Evolutionary conservation across 192 early-diverging fungal genomes (phyloP).

Genomic region (Coemansia asiatica): DNA sequence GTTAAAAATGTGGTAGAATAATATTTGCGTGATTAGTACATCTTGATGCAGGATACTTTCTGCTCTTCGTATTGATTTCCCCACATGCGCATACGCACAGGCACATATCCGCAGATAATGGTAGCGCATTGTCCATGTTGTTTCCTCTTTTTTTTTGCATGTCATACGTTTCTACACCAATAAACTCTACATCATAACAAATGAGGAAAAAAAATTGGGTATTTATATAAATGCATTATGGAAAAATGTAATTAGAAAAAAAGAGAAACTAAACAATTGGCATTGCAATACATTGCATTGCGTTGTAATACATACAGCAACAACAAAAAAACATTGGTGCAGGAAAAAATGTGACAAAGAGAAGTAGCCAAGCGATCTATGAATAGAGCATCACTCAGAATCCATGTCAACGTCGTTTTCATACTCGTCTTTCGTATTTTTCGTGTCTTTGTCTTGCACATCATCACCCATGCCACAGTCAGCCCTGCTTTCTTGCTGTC

Average conservation of each 20-base stretch:
- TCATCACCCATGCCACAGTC: conserved; percentile 5
- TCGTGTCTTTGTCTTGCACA: background rate
- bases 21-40: too few species aligned
- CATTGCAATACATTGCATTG: too few species aligned
- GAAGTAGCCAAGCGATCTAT: background rate
- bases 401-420: conserved; percentile 31
- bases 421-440: conserved; percentile 5
- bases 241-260: background rate
- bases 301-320: background rate
- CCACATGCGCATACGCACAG: too few species aligned
- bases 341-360: background rate
- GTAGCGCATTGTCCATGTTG: too few species aligned
- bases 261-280: background rate
- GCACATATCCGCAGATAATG: background rate
- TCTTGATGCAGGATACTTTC: too few species aligned
- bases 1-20: too few species aligned
- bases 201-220: background rate
- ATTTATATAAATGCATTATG: background rate
- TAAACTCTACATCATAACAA: background rate
- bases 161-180: background rate
- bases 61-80: too few species aligned
- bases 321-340: background rate
- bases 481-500: background rate
- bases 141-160: background rate
- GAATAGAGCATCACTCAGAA: conserved; percentile 16